Conservation (phyloP, 371 early-diverging fungal genomes). For the Batrachochytrium dendrobatidis region DNA sequence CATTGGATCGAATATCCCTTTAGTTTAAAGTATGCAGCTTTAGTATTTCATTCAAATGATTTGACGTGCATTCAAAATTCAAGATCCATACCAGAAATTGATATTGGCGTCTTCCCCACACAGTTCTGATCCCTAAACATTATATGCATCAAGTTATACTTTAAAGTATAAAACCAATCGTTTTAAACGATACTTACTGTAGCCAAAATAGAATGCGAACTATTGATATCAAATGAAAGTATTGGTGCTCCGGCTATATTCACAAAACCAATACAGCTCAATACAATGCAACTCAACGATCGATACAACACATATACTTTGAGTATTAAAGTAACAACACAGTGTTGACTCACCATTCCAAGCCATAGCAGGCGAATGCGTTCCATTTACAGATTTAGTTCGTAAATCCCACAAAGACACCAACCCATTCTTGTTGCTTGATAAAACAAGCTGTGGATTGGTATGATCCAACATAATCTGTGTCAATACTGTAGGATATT, state of each 20-base stretch:
- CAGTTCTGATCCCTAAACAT: constrained; percentile 53
- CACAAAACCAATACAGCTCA: neutral
- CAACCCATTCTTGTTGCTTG: constrained; percentile 44
- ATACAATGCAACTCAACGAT: neutral
- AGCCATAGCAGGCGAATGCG: constrained; percentile 45
- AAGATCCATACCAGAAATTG: constrained; percentile 51
- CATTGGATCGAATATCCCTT: constrained; percentile 45
- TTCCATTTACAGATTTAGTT: too few species aligned
- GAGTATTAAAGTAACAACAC: neutral
- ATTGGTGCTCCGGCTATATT: constrained; percentile 45
- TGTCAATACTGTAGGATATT: neutral
- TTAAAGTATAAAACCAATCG: neutral
- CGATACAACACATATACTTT: neutral
- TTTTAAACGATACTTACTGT: constrained; percentile 22
- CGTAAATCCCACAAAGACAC: constrained; percentile 69
- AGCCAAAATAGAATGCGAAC: constrained; percentile 55
- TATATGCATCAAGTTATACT: neutral
- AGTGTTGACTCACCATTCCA: constrained; percentile 46
- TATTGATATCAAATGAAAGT: constrained; percentile 63
- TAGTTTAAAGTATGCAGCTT: constrained; percentile 5
- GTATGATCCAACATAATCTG: constrained; percentile 14
- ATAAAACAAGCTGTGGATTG: constrained; percentile 7
- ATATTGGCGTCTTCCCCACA: constrained; percentile 57
- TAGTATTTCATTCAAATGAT: neutral
- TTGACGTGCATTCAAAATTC: constrained; percentile 14